Evolutionary conservation across 352 stramenopile genomes (phyloP), one percentile per base, ranked within the genome.

Genomic region (Globisporangium middletonii): DNA sequence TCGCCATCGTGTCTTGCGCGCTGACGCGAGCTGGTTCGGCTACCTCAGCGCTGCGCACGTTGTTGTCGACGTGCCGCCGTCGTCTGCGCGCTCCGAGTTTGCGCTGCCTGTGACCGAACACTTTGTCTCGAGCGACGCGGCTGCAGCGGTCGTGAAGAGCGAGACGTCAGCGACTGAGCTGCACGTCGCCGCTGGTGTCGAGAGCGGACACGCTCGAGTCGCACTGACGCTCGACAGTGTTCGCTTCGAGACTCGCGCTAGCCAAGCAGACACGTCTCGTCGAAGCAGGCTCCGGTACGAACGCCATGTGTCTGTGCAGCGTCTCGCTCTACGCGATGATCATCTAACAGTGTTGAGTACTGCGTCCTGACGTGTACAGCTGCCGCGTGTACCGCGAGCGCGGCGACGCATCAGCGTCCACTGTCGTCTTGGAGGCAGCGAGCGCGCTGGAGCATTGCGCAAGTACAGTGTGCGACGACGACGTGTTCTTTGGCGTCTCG

Each of bases 401-500:
- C 37, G 46, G 41, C 58, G 55, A 56, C 3, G 6, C 37, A 4
- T 38, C 42, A 15, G 11, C 52, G 18, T 51, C 45, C 6, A n/a
- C 51, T 23, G 48, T 63, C 8, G 59, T 71, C 4, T 56, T 87
- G 23, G 72, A 86, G 68, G 61, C 69, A 18, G 68, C 55, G 37
- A 55, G 47, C 18, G 38, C 41, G 13, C 60, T 87, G 8, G 76
- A 89, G 45, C 55, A 72, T 16, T 89, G 79, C 37, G 45, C 49
- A 42, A 57, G 50, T 8, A 12, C 45, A 15, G 59, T 60, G 37
- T 87, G 76, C 41, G 50, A 73, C 4, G 54, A 68, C 41, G 79
- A 53, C 5, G 67, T 88, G 46, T 89, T 86, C 26, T 30, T 78
- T 9, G 75, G 77, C 9, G 45, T 81, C 4, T 70, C 74, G 35